phyloP scores from a whole-genome alignment of 768 basidiomycete genomes.

The Boletus fagicola region DNA sequence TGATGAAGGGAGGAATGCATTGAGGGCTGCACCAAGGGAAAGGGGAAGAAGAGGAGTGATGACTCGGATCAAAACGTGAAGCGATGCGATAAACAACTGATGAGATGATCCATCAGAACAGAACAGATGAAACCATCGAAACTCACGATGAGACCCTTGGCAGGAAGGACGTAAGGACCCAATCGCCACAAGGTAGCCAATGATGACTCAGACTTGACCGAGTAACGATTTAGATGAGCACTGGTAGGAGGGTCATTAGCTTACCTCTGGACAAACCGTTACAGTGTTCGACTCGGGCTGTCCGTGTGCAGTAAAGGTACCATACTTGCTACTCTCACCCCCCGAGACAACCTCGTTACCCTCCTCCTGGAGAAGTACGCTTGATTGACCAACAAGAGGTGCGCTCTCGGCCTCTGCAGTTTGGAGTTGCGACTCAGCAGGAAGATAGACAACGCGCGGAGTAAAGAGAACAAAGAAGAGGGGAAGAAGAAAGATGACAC shows the following conservation, averaged over 20 bases:
- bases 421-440: conserved; percentile 21
- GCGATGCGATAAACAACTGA: conserved; percentile 63
- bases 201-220: conserved; percentile 16
- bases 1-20: conserved; percentile 19
- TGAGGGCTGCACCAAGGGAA: conserved; percentile 51
- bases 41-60: conserved; percentile 73
- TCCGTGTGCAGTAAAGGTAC: conserved; percentile 53
- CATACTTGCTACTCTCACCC: conserved; percentile 59
- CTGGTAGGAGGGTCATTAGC: not conserved
- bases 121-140: not conserved
- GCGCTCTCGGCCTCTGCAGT: conserved; percentile 21
- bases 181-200: conserved; percentile 18
- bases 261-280: conserved; percentile 10
- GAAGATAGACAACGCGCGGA: conserved; percentile 64
- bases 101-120: conserved; percentile 1
- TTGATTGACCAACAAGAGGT: conserved; percentile 38
- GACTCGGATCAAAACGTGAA: conserved; percentile 73
- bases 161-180: conserved; percentile 19
- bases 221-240: not conserved
- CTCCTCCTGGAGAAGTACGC: conserved; percentile 55
- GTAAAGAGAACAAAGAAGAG: conserved; percentile 59
- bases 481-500: conserved; percentile 59
- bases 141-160: conserved; percentile 27
- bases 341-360: conserved; percentile 35
- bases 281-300: conserved; percentile 8